Conservation (phyloP, 2,329 filamentous ascomycete species). For the Pseudogymnoascus sp. region DNA sequence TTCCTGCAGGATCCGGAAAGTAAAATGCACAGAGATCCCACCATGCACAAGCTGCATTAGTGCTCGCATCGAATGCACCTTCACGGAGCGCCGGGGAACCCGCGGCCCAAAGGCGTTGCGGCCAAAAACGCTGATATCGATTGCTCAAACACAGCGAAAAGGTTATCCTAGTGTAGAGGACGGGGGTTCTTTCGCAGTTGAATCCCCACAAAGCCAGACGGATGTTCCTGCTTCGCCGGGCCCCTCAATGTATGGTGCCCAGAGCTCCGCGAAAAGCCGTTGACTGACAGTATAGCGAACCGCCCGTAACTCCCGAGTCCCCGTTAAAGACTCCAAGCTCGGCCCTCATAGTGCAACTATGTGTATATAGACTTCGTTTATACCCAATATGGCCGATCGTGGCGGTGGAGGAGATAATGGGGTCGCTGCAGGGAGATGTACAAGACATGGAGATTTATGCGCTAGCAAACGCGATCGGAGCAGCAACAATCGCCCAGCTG, state of each 20-base stretch:
- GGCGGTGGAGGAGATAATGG: constrained; percentile 35
- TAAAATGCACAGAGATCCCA: constrained; percentile 39
- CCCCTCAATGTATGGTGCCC: neutral
- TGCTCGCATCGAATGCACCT: constrained; percentile 42
- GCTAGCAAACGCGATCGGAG: constrained; percentile 38
- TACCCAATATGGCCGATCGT: constrained; percentile 47
- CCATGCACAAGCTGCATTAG: constrained; percentile 39
- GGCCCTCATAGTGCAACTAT: constrained; percentile 17
- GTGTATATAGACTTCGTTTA: constrained; percentile 38
- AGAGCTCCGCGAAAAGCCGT: neutral
- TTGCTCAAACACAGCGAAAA: constrained; percentile 27
- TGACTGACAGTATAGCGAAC: neutral
- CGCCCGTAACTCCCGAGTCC: neutral
- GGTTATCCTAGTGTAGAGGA: neutral
- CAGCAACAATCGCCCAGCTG: constrained; percentile 42
- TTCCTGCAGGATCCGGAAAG: constrained; percentile 45
- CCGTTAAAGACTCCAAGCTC: constrained; percentile 13
- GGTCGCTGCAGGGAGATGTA: constrained; percentile 28
- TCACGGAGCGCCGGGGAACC: constrained; percentile 36
- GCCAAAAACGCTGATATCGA: constrained; percentile 37
- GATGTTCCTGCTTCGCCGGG: neutral
- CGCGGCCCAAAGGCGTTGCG: constrained; percentile 40
- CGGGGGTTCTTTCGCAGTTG: neutral
- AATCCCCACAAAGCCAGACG: neutral
- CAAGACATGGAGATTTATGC: constrained; percentile 30